Base-by-base conservation (phyloP, 192 early-diverging fungal species). In the Anaeromyces robustus region DNA sequence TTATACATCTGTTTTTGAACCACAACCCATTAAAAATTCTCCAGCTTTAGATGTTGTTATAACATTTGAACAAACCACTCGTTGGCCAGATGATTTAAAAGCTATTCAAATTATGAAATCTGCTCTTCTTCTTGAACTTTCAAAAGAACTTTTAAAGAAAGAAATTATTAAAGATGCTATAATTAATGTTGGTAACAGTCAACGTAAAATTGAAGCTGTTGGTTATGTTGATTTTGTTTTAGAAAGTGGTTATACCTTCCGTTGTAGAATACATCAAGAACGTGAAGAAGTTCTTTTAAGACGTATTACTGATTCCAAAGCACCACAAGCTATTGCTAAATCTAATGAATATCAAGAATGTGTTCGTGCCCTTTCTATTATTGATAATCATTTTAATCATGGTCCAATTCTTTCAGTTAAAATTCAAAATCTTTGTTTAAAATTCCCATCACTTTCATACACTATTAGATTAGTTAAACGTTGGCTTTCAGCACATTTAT, bases 41-140 rank as follows among this genome's bases (percentile, higher is more conserved):
- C 52, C 52, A 22, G 52, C 52, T 26, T n/a, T 96, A 80, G 93
- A 95, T 30, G 90, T 95, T 7, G 79, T 93, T 14, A 87, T 99
- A 77, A 93, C 95, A 82, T 94, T 99, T 86, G 94, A 96, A 80
- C 79, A 85, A 14, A 94, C 94, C 16, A 87, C 84, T 32, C 91
- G 93, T 82, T 99, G 96, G 96, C 96, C 97, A 26, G 92, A 94
- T 86, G 94, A 97, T 79, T 85, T 97, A 2, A 85, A 83, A 4
- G 95, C 96, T 12, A 89, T 99, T 79, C 93, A 96, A 87, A 92
- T 94, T 59, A 91, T 96, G 87, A 99, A 99, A 85, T 83, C 88
- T 1, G 96, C 97, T 13, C 95, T 98, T 81, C 90, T 93, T 81
- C 84, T 96, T 78, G 89, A 90, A 77, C 87, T 99, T 68, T 92